phyloP scores from a whole-genome alignment of 2,329 filamentous ascomycete genomes.

The Beauveria medogensis region DNA sequence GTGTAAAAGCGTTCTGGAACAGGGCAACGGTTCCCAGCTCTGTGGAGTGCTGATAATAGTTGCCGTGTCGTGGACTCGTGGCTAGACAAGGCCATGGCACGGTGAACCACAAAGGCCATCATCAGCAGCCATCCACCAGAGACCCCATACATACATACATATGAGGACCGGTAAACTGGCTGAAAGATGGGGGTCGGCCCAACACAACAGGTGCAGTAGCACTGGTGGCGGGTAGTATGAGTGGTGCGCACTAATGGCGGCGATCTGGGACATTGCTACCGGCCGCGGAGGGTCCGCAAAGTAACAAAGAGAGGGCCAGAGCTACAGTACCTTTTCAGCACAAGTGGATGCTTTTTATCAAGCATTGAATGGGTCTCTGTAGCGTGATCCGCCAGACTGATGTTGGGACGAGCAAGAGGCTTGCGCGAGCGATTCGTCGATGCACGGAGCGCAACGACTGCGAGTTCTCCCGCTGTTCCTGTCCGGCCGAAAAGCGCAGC shows the following conservation, averaged over 20 bases:
- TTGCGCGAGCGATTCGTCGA: background rate
- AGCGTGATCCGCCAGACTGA: constrained; percentile 1
- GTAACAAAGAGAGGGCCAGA: background rate
- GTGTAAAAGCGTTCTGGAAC: background rate
- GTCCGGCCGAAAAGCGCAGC: background rate
- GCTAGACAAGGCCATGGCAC: constrained; percentile 2
- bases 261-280: constrained; percentile 11
- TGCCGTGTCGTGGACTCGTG: constrained; percentile 8
- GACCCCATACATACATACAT: background rate
- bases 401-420: background rate
- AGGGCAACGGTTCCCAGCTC: constrained; percentile 8
- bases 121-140: background rate
- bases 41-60: constrained; percentile 4
- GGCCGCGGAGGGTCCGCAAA: constrained; percentile 2
- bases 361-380: background rate
- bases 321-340: background rate
- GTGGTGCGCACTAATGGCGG: constrained; percentile 1
- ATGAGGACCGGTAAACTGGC: background rate
- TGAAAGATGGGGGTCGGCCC: background rate
- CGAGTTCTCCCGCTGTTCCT: background rate
- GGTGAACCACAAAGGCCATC: background rate
- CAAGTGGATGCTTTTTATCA: background rate
- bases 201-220: background rate
- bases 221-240: constrained; percentile 3
- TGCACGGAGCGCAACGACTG: background rate